A percentile compares a stretch with the other conserved stretches of the same genome.
These are phyloP conservation scores for Aspergillus ellipticus DNA, from an alignment of 495 filamentous ascomycete species.

Conservation along the genomic window DNA sequence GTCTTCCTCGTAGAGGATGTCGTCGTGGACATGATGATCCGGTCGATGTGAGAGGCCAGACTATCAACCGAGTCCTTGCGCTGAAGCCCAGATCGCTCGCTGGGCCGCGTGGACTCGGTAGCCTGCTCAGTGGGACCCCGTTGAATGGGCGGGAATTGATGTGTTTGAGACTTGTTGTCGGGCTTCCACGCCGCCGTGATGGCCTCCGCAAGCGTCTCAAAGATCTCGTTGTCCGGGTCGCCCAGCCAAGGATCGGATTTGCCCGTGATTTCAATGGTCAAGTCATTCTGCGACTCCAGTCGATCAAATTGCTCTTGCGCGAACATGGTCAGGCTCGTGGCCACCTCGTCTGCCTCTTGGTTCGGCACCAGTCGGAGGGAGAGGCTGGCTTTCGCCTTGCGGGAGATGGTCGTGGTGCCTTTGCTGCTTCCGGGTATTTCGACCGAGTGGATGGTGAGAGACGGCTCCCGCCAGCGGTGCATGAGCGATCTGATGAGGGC, in stretches of 20 bases:
- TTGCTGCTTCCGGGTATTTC: constrained; percentile 59
- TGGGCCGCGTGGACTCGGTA: constrained; percentile 8
- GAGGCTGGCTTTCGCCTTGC: constrained; percentile 76
- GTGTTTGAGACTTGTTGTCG: constrained; percentile 24
- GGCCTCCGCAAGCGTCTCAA: constrained; percentile 80
- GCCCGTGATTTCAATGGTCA: constrained; percentile 82
- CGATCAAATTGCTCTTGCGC: constrained; percentile 66
- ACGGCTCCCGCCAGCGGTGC: constrained; percentile 94
- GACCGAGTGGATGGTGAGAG: constrained; percentile 87
- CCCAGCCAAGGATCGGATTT: constrained; percentile 96
- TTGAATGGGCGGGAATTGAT: constrained; percentile 30
- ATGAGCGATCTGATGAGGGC: constrained; percentile 74
- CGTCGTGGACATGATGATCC: constrained; percentile 44
- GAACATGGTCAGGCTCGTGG: constrained; percentile 59
- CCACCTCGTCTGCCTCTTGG: constrained; percentile 75
- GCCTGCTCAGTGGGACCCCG: constrained; percentile 13
- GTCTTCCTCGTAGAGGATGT: constrained; percentile 37
- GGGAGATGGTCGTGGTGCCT: constrained; percentile 78
- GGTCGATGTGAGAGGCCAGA: constrained; percentile 44
- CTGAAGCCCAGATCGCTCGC: constrained; percentile 17
- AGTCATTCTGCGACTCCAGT: constrained; percentile 72
- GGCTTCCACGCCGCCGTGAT: constrained; percentile 75
- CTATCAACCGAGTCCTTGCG: constrained; percentile 44
- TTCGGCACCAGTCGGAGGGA: constrained; percentile 92
- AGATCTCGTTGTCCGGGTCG: constrained; percentile 86